Percentiles rank a stretch among this genome's conserved stretches.
Evolutionary conservation across 495 filamentous ascomycete genomes (phyloP).

Genomic region (Ascobolus immersus): DNA sequence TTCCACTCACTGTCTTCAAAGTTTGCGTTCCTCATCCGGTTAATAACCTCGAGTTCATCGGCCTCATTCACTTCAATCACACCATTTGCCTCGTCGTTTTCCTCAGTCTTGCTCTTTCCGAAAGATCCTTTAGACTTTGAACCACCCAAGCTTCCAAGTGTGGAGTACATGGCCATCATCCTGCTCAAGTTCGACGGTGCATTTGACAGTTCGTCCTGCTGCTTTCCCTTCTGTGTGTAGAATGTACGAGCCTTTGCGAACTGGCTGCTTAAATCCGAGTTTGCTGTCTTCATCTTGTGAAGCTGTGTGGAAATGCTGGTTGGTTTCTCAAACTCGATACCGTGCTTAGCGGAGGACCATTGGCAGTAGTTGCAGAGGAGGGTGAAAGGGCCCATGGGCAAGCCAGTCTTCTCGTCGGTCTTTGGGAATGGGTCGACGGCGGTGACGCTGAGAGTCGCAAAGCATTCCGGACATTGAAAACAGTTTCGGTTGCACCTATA

Average conservation of each 20-base stretch:
- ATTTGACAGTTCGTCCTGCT: slow-evolving; percentile 9
- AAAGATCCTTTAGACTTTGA: slow-evolving; percentile 2
- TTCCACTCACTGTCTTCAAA: slow-evolving; percentile 11
- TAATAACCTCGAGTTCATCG: slow-evolving; percentile 10
- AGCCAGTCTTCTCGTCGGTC: slow-evolving; percentile 15
- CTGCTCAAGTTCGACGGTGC: slow-evolving; percentile 60
- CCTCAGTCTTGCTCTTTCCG: slow-evolving; percentile 1
- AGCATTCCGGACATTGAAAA: slow-evolving; percentile 78
- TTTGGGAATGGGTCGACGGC: slow-evolving; percentile 23
- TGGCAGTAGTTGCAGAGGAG: slow-evolving; percentile 68
- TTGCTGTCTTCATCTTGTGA: background rate
- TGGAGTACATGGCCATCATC: slow-evolving; percentile 77
- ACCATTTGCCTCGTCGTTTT: slow-evolving; percentile 8
- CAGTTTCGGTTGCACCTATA: slow-evolving; percentile 75
- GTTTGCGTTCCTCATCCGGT: slow-evolving; percentile 7
- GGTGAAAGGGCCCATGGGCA: slow-evolving; percentile 38
- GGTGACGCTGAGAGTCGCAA: slow-evolving; percentile 49
- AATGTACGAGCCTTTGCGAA: slow-evolving; percentile 22
- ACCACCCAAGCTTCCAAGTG: slow-evolving; percentile 10
- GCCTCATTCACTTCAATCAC: slow-evolving; percentile 9
- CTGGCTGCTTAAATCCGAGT: slow-evolving; percentile 23
- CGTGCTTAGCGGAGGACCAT: slow-evolving; percentile 76
- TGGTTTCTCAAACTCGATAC: slow-evolving; percentile 67
- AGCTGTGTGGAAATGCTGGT: slow-evolving; percentile 68
- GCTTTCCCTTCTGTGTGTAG: slow-evolving; percentile 31